Base-by-base conservation (phyloP, 2,329 filamentous ascomycete genomes). In the Trichoderma sp. region DNA sequence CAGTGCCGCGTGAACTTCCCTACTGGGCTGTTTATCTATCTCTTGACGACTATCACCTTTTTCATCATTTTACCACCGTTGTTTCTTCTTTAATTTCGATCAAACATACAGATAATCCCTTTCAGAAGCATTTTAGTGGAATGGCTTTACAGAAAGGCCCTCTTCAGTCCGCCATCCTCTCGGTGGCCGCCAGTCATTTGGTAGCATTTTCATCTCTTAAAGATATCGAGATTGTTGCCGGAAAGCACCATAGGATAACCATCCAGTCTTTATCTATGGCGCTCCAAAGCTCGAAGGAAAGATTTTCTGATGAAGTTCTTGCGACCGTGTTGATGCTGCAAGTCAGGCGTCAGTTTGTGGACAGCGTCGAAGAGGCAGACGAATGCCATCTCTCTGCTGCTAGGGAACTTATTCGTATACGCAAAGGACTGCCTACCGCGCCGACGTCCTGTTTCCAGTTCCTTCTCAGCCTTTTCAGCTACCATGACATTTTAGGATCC, bases 31-130 rank as follows among this genome's bases (percentile, higher is more conserved):
- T 24, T 6, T 40, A 40, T 14, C 27, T 59, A n/a, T 59, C n/a
- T 29, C 35, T 43, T 6, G 57, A 59, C 19, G 35, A 59, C 27
- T 59, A 59, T 24, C 57, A 37, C 57, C 57, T 59, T n/a, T 37
- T 59, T 59, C 57, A 59, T 16, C 57, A 59, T n/a, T 59, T 59
- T 21, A 59, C 24, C 21, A 59, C 57, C 1, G 57, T 59, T 27
- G 57, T 59, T 27, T 43, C 57, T 43, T 19, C 57, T 59, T 59
- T 59, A 27, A 40, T 59, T 43, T 59, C 57, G 21, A 37, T 59
- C 5, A 43, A 40, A 11, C 14, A 21, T 19, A 29, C 8, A 2
- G 57, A n/a, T 19, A 59, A 59, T 19, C 57, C 57, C 0, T 55
- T 55, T 14, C 52, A 55, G 14, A 55, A 19, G 14, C 52, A 55